These are phyloP conservation scores for Lathyrus oleraceus DNA, from an alignment of 306 rosid species.

Conservation along the genomic window DNA sequence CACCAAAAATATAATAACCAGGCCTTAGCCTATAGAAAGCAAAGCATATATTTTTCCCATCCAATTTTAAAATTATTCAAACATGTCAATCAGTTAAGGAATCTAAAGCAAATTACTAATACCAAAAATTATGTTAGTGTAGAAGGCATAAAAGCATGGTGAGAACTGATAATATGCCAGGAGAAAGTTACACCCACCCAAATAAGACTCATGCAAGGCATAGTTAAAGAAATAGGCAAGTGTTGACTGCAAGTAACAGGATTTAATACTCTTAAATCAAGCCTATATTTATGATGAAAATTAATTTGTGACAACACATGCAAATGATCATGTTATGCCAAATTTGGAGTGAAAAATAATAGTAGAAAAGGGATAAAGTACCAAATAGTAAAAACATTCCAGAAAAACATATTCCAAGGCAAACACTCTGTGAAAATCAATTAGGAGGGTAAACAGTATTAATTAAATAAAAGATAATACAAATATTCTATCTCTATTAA, in stretches of 20 bases:
- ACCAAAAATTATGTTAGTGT: constrained; percentile 11
- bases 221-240: constrained; percentile 23
- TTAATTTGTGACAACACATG: constrained; percentile 4
- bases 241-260: neutral
- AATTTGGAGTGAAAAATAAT: constrained; percentile 8
- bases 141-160: constrained; percentile 27
- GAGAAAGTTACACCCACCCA: constrained; percentile 18
- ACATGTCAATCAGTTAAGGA: constrained; percentile 32
- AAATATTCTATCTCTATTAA: constrained; percentile 17
- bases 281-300: constrained; percentile 18
- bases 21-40: constrained; percentile 30
- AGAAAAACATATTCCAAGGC: constrained; percentile 10
- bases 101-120: constrained; percentile 11
- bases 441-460: constrained; percentile 24
- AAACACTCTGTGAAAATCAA: constrained; percentile 8
- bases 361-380: constrained; percentile 9
- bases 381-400: constrained; percentile 1
- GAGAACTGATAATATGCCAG: constrained; percentile 14
- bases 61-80: constrained; percentile 30
- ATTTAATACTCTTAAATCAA: constrained; percentile 29
- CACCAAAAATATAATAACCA: constrained; percentile 29
- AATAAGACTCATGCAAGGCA: constrained; percentile 9
- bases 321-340: constrained; percentile 21
- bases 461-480: neutral
- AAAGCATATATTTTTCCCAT: constrained; percentile 24